phyloP scores from a whole-genome alignment of 257 asterid species.

The Solanum medicagineum region DNA sequence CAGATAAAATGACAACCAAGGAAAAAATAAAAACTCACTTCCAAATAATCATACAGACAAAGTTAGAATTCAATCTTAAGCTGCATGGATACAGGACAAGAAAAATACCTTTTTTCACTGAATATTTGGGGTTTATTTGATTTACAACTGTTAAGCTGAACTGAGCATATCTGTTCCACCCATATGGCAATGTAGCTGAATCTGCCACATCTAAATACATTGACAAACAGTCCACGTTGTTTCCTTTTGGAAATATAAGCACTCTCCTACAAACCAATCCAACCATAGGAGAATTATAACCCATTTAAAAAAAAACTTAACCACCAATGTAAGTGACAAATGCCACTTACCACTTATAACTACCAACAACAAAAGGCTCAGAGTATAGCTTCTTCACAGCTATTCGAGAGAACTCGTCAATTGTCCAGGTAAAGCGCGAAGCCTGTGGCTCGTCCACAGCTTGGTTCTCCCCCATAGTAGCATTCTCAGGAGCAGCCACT shows the following conservation, averaged over 20 bases:
- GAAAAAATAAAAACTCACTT: neutral
- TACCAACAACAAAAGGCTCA: conserved; percentile 65
- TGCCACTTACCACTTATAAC: conserved; percentile 62
- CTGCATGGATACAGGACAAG: neutral
- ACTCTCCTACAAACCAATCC: conserved; percentile 60
- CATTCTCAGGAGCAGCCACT: conserved; percentile 52
- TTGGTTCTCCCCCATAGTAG: conserved; percentile 67
- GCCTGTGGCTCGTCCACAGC: conserved; percentile 82
- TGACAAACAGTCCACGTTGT: conserved; percentile 78
- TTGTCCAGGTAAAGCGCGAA: conserved; percentile 74
- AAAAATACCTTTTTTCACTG: conserved; percentile 60
- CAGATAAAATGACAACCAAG: neutral
- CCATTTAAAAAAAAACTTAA: neutral
- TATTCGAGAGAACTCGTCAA: conserved; percentile 64
- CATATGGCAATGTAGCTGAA: conserved; percentile 63
- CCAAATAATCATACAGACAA: neutral
- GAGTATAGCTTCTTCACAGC: conserved; percentile 76
- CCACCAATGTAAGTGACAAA: neutral
- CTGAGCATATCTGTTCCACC: conserved; percentile 91
- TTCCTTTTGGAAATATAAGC: conserved; percentile 88
- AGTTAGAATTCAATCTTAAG: neutral
- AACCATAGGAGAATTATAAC: neutral
- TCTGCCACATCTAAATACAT: conserved; percentile 94
- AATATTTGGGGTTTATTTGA: conserved; percentile 52
- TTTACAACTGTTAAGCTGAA: conserved; percentile 86